These are phyloP conservation scores for Suhomyces prunicola DNA, from an alignment of 805 yeast genomes.

Conservation along the genomic window DNA sequence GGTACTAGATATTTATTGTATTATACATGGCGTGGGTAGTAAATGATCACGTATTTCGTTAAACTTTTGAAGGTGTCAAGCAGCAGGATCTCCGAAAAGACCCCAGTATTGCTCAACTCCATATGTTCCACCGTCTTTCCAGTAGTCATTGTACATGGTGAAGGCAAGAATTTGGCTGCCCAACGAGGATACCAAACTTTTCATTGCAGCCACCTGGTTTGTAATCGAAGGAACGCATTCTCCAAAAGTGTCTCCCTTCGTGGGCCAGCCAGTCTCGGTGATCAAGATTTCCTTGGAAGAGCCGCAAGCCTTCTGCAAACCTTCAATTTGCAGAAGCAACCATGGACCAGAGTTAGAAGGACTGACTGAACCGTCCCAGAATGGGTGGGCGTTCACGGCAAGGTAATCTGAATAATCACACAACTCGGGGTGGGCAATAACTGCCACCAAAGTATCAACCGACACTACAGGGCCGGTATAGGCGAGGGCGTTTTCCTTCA, in stretches of 20 bases:
- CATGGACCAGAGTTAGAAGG: slow-evolving; percentile 55
- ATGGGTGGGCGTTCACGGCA: slow-evolving; percentile 68
- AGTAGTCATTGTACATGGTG: slow-evolving; percentile 59
- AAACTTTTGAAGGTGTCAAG: neutral
- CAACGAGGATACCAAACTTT: slow-evolving; percentile 44
- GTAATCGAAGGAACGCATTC: slow-evolving; percentile 51
- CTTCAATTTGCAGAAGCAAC: slow-evolving; percentile 45
- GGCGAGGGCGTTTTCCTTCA: slow-evolving; percentile 40
- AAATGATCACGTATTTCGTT: neutral
- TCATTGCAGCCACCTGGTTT: slow-evolving; percentile 52
- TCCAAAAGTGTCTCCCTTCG: slow-evolving; percentile 53
- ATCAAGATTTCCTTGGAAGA: slow-evolving; percentile 47
- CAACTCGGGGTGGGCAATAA: slow-evolving; percentile 45
- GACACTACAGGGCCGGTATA: slow-evolving; percentile 58
- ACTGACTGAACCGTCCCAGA: slow-evolving; percentile 53
- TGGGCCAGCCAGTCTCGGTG: slow-evolving; percentile 73
- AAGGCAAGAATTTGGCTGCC: slow-evolving; percentile 54
- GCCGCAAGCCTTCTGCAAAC: slow-evolving; percentile 47
- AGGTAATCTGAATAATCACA: slow-evolving; percentile 59
- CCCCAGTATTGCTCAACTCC: slow-evolving; percentile 67
- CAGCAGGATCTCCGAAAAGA: slow-evolving; percentile 27
- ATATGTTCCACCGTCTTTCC: slow-evolving; percentile 57
- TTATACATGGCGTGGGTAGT: neutral
- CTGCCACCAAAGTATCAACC: slow-evolving; percentile 67
- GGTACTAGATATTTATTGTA: neutral